Conservation (phyloP, 1,284 basidiomycete species). For the Marasmius oreades region DNA sequence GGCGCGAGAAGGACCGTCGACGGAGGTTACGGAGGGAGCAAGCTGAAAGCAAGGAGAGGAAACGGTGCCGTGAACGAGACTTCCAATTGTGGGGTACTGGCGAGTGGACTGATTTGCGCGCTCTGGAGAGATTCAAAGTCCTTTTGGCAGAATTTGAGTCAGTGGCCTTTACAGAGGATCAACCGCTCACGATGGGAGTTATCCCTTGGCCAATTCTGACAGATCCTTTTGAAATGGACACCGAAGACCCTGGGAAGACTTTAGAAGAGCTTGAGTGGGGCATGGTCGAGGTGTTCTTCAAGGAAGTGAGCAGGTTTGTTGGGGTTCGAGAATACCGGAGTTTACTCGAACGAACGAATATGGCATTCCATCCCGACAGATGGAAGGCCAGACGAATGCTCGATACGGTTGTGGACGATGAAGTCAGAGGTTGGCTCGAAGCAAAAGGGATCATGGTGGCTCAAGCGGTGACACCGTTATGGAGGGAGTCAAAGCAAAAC, state of each 20-base stretch:
- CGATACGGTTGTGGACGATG: slow-evolving; percentile 1
- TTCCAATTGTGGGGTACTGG: background rate
- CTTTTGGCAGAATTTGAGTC: background rate
- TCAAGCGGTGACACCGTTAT: slow-evolving; percentile 7
- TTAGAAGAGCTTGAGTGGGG: background rate
- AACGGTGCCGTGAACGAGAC: background rate
- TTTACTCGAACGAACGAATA: background rate
- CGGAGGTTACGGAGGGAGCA: background rate
- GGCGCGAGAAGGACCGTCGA: background rate
- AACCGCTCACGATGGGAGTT: background rate
- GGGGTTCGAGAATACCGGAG: background rate
- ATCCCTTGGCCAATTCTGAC: slow-evolving; percentile 1
- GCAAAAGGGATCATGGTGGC: slow-evolving; percentile 2
- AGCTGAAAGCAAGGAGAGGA: background rate
- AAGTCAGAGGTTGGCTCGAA: background rate
- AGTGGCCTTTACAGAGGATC: background rate
- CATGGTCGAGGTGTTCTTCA: slow-evolving; percentile 2
- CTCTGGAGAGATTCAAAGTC: slow-evolving; percentile 2
- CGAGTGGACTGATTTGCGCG: background rate
- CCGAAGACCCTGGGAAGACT: background rate
- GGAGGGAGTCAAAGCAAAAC: background rate
- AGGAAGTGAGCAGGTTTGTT: background rate
- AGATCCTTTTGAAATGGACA: background rate
- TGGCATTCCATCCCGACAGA: slow-evolving; percentile 6
- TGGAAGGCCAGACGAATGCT: slow-evolving; percentile 4